Evolutionary conservation across 2,329 filamentous ascomycete species (phyloP), one percentile per base, ranked within the genome.

Genomic region (Thielaviopsis ethacetica): DNA sequence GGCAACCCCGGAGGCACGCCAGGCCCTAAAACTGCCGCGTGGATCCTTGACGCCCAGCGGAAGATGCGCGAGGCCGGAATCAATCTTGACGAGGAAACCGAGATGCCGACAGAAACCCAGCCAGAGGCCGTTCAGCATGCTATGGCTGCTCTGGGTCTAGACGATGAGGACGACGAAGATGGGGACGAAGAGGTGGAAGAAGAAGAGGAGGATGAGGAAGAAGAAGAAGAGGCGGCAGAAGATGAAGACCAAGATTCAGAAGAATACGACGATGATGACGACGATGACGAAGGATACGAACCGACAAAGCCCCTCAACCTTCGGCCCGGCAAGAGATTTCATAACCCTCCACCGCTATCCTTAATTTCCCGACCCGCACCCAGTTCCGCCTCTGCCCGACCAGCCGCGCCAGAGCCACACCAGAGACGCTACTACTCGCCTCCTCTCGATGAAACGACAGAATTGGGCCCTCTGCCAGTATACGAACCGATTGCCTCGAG

Each of bases 31-130:
- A 61, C 60, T 21, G 53, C 57, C 17, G 54, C 57, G 9, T 61
- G 60, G 60, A 26, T 61, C 6, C 51, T 59, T 19, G 49, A 53
- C 19, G 60, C 60, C 6, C 60, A 54, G 15, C 26, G 53, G 27
- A 57, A 61, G 30, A 59, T 61, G 57, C 56, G 57, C 10, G 56
- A 61, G n/a, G 49, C 59, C 9, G 60, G 60, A 15, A 56, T 61
- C 21, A 57, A 59, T 41, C 41, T 56, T 17, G 57, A 59, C 12
- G 55, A 54, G 10, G 51, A 61, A 21, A 56, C 55, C 2, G 47
- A 47, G 30, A 3, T n/a, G 26, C 51, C 30, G 44, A 47, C 58
- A 6, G 52, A 55, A 34, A 58, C 51, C 4, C 7, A 41, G n/a
- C 50, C 53, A 26, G 4, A 13, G 7, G 9, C 30, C 6, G 49